These are phyloP conservation scores for Arabis hirsuta DNA, from an alignment of 345 rosid species.

Conservation along the genomic window DNA sequence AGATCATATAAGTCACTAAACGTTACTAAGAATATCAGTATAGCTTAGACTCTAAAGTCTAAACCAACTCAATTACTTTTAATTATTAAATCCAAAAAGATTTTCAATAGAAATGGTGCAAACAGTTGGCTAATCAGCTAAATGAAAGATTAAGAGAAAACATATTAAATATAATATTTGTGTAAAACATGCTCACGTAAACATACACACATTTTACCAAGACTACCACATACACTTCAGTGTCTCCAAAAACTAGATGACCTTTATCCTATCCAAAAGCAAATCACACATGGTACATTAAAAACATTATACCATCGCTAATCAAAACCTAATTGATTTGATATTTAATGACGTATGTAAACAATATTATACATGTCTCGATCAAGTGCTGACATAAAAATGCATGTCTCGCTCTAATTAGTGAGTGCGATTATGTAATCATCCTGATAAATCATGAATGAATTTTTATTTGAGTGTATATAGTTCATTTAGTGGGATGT, in stretches of 20 bases:
- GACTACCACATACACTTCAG: neutral
- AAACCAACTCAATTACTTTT: neutral
- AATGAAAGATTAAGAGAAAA: neutral
- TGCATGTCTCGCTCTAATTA: conserved; percentile 14
- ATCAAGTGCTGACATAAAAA: conserved; percentile 9
- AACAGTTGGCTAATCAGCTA: neutral
- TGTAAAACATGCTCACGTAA: neutral
- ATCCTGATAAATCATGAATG: conserved; percentile 4
- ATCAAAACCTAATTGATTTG: conserved; percentile 23
- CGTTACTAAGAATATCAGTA: neutral
- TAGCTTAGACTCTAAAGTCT: neutral
- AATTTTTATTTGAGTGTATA: neutral
- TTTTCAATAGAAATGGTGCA: neutral
- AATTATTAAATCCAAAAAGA: neutral
- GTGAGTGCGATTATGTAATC: conserved; percentile 25
- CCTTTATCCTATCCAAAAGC: conserved; percentile 12
- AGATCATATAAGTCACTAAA: neutral
- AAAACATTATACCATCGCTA: neutral
- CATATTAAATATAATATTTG: neutral
- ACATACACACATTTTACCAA: neutral
- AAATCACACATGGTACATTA: neutral
- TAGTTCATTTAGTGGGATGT: neutral
- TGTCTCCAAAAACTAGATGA: neutral
- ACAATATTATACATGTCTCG: conserved; percentile 13
- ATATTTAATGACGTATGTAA: conserved; percentile 1